These are phyloP conservation scores for Gynandropsis gynandra DNA, from an alignment of 345 rosid genomes.

Conservation along the genomic window DNA sequence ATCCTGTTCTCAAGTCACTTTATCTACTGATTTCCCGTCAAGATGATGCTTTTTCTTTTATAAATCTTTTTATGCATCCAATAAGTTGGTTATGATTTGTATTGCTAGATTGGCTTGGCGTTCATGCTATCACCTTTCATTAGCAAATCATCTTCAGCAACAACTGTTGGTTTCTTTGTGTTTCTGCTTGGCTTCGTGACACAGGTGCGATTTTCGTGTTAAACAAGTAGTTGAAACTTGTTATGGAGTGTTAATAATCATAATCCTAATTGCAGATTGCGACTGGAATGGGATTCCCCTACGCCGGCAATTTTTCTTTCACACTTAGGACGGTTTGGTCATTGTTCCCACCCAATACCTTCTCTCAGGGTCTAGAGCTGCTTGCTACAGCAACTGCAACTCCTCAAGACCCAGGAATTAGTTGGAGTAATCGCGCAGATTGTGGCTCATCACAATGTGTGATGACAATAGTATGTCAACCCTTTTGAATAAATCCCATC, in stretches of 20 bases:
- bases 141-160: slow-evolving; percentile 74
- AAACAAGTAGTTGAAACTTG: slow-evolving; percentile 7
- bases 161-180: slow-evolving; percentile 65
- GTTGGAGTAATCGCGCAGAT: slow-evolving; percentile 59
- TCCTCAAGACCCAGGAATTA: slow-evolving; percentile 66
- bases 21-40: neutral
- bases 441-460: slow-evolving; percentile 51
- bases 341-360: slow-evolving; percentile 85
- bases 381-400: slow-evolving; percentile 64
- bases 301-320: slow-evolving; percentile 21
- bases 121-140: slow-evolving; percentile 82
- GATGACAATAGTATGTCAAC: slow-evolving; percentile 58
- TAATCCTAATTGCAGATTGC: slow-evolving; percentile 41
- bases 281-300: slow-evolving; percentile 60
- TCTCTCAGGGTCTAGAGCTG: slow-evolving; percentile 45
- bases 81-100: slow-evolving; percentile 8
- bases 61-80: neutral
- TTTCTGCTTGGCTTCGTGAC: slow-evolving; percentile 72
- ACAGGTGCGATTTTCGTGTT: slow-evolving; percentile 45
- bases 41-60: neutral
- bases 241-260: slow-evolving; percentile 16
- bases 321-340: slow-evolving; percentile 54
- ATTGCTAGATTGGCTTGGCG: slow-evolving; percentile 63
- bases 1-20: slow-evolving; percentile 6
- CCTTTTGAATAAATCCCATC: slow-evolving; percentile 4